A percentile compares a stretch with the other conserved stretches of the same genome.
Evolutionary conservation across 352 stramenopile genomes (phyloP).

Genomic region (Globisporangium alternatum): DNA sequence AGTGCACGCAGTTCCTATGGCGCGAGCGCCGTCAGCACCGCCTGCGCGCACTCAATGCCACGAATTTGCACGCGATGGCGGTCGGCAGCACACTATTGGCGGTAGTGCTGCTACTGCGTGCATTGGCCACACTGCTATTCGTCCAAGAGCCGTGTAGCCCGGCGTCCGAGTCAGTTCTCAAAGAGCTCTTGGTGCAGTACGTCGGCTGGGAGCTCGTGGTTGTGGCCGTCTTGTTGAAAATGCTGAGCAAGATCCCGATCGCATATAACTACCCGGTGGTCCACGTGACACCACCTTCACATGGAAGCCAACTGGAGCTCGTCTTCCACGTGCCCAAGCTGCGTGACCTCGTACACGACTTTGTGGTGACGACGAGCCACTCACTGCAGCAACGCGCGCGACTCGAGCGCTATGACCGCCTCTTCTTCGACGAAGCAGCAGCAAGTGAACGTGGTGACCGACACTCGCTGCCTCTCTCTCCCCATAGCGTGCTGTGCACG

Average conservation of each 20-base stretch:
- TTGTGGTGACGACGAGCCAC: constrained; percentile 10
- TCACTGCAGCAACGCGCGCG: constrained; percentile 12
- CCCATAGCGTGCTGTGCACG: not conserved
- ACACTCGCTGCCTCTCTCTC: not conserved
- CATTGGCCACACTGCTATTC: not conserved
- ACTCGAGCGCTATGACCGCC: constrained; percentile 15
- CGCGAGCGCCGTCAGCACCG: constrained; percentile 12
- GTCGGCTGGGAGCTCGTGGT: constrained; percentile 14
- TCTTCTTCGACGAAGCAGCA: constrained; percentile 10
- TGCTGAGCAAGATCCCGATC: constrained; percentile 15
- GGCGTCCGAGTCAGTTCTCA: constrained; percentile 1
- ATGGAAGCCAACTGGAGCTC: not conserved
- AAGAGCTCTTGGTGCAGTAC: constrained; percentile 8
- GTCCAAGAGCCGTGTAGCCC: not conserved
- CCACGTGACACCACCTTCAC: not conserved
- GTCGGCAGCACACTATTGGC: constrained; percentile 12
- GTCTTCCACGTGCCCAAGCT: constrained; percentile 12
- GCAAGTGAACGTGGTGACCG: not conserved
- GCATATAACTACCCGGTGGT: constrained; percentile 2
- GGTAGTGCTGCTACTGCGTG: constrained; percentile 5
- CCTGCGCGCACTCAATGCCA: constrained; percentile 4
- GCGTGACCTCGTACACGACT: constrained; percentile 13
- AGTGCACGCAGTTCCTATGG: constrained; percentile 18
- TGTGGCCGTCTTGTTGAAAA: not conserved
- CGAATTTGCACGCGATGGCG: constrained; percentile 9